Evolutionary conservation across 441 rosid genomes (phyloP), one percentile per base, ranked within the genome.

Genomic region (Gossypium schwendimanii): DNA sequence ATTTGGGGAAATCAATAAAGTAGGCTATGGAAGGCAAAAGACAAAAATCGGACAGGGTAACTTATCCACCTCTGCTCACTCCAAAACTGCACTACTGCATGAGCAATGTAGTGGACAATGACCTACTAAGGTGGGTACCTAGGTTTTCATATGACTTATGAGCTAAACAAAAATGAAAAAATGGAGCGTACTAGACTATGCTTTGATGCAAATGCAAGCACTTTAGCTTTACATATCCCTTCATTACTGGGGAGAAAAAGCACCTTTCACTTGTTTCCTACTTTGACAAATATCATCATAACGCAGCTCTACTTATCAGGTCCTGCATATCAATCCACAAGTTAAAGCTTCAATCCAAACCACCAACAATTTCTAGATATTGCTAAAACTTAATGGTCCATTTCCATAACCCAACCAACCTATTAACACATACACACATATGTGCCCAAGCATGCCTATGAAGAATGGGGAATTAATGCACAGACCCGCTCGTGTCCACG

Each of bases 31-130:
- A 63, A 41, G n/a, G 52, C 26, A 41, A 41, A 60, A 18, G 15
- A 47, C 15, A n/a, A 47, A 53, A 70, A n/a, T 23, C 45, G 0
- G 15, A 12, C 60, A 63, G 82, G 68, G 78, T 67, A 71, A 62
- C n/a, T 52, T 50, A 69, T 24, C 28, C 68, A 73, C 17, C 44
- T 18, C 31, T 54, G 18, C 10, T 21, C 59, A 24, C 6, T 24
- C 39, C 39, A 33, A 33, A 33, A 33, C 39, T 33, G 39, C 39
- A 33, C 39, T 33, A 6, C 39, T 33, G 39, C 39, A 33, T 33
- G 39, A 33, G 2, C 39, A 33, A 33, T 33, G 39, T 33, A 33
- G 39, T 0, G 39, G 39, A 33, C 39, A 33, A 33, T 33, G 39
- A 33, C 39, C 39, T 6, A 33, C 39, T 1, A 33, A 6, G 3